phyloP scores from a whole-genome alignment of 352 stramenopile species.

The Paralagenidium karlingii region DNA sequence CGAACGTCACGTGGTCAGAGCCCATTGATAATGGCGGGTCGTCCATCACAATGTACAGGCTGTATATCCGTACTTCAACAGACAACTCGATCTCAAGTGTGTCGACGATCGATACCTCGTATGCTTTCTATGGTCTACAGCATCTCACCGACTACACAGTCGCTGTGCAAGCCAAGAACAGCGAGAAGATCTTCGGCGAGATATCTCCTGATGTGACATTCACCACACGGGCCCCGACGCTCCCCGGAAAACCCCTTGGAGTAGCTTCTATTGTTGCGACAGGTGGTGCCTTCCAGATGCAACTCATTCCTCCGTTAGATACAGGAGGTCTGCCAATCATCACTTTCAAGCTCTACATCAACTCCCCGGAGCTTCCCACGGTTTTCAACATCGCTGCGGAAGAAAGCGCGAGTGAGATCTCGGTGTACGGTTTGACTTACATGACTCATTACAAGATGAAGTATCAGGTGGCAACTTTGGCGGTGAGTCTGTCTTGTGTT shows the following conservation, averaged over 20 bases:
- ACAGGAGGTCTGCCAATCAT: slow-evolving; percentile 16
- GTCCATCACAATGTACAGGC: slow-evolving; percentile 16
- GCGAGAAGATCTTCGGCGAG: slow-evolving; percentile 13
- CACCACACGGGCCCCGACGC: slow-evolving; percentile 15
- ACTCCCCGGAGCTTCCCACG: slow-evolving; percentile 19
- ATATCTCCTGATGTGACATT: slow-evolving; percentile 7
- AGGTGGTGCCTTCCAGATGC: slow-evolving; percentile 26
- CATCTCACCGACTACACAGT: slow-evolving; percentile 17
- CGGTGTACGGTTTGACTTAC: slow-evolving; percentile 16
- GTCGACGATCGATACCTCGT: background rate
- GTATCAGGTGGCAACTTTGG: slow-evolving; percentile 21
- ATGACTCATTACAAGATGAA: slow-evolving; percentile 31
- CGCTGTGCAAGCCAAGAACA: slow-evolving; percentile 19
- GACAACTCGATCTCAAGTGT: background rate
- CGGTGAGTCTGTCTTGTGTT: slow-evolving; percentile 11
- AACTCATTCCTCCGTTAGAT: slow-evolving; percentile 19
- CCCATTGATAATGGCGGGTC: slow-evolving; percentile 27
- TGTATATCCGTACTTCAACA: too few relatives aligned
- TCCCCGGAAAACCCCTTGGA: slow-evolving; percentile 18
- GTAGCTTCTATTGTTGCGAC: slow-evolving; percentile 13
- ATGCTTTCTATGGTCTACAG: slow-evolving; percentile 14
- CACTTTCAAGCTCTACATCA: slow-evolving; percentile 12
- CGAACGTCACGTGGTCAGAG: slow-evolving; percentile 22
- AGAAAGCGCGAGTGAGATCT: slow-evolving; percentile 6
- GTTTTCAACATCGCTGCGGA: slow-evolving; percentile 35